Evolutionary conservation across 1,284 basidiomycete species (phyloP), one percentile per base, ranked within the genome.

Genomic region (Microbotryum intermedium): DNA sequence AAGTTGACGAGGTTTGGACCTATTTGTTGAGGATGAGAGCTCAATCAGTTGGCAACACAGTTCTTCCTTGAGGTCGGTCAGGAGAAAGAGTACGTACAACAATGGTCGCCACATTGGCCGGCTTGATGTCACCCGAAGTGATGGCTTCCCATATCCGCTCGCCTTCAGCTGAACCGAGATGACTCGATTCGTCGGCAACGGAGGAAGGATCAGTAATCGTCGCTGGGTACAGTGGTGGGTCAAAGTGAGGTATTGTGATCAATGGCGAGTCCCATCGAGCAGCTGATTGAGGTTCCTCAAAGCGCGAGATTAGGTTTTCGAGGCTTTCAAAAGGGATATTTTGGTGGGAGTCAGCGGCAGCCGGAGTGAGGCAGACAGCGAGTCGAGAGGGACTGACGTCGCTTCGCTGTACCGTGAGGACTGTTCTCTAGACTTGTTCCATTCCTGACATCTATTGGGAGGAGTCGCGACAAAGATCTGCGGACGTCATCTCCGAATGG

Each of bases 181-280:
- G 30, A 3, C 13, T 47, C 10, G 18, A 44, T 1, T 47, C 50
- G n/a, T n/a, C n/a, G n/a, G n/a, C n/a, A n/a, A n/a, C n/a, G n/a
- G n/a, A n/a, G 13, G 77, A 78, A 1, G 90, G 88, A 4, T 16
- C 39, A 3, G 21, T 16, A 10, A 20, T 11, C 23, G 50, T 39
- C n/a, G 29, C n/a, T 9, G 30, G 23, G 28, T 34, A 20, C 6
- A 89, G 76, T 26, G 81, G 78, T 28, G 80, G 77, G 63, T 92
- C 88, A 39, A 82, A 80, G 83, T 85, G 88, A 3, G 84, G 77
- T 0, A 97, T 76, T 2, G 88, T 90, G 73, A 97, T 88, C 34
- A 97, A 80, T 0, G 94, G 94, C 0, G 91, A 87, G 75, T 98
- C 94, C 94, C 94, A 98, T 49, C 93, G 83, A 13, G 90, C 90